Evolutionary conservation across 345 rosid species (phyloP).

Genomic region (Rhodamnia argentea): DNA sequence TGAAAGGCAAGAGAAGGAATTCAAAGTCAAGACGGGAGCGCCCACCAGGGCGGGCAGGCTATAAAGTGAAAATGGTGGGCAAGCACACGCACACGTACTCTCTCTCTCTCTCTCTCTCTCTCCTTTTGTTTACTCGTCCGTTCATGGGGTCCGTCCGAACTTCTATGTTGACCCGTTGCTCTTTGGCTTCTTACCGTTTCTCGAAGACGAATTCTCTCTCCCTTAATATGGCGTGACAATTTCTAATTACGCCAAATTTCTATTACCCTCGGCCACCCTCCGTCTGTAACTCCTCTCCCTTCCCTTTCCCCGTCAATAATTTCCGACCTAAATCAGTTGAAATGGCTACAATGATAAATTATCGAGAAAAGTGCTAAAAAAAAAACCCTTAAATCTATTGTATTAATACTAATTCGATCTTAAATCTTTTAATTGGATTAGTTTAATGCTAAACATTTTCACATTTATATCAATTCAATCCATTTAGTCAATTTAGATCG

Average conservation of each 20-base stretch:
- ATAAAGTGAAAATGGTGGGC: neutral
- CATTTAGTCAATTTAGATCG: too few relatives aligned
- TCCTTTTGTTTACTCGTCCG: neutral
- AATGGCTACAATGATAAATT: too few relatives aligned
- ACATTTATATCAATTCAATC: too few relatives aligned
- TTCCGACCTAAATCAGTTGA: accelerated
- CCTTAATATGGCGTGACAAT: neutral
- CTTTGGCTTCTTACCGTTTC: neutral
- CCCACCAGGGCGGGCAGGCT: neutral
- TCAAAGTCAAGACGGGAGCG: neutral
- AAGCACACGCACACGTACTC: neutral
- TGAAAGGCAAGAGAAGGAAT: neutral
- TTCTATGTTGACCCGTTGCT: neutral
- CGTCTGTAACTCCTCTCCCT: too few relatives aligned
- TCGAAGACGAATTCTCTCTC: neutral
- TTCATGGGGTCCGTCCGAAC: neutral
- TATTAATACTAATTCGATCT: too few relatives aligned
- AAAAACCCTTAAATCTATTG: too few relatives aligned
- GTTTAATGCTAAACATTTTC: too few relatives aligned
- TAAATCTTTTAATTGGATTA: too few relatives aligned
- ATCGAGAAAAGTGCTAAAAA: too few relatives aligned
- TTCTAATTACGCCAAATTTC: too few relatives aligned
- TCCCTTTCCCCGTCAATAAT: too few relatives aligned
- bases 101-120: neutral
- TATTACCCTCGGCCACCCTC: too few relatives aligned